These are phyloP conservation scores for Globisporangium recalcitrans DNA, from an alignment of 352 stramenopile genomes.

Conservation along the genomic window DNA sequence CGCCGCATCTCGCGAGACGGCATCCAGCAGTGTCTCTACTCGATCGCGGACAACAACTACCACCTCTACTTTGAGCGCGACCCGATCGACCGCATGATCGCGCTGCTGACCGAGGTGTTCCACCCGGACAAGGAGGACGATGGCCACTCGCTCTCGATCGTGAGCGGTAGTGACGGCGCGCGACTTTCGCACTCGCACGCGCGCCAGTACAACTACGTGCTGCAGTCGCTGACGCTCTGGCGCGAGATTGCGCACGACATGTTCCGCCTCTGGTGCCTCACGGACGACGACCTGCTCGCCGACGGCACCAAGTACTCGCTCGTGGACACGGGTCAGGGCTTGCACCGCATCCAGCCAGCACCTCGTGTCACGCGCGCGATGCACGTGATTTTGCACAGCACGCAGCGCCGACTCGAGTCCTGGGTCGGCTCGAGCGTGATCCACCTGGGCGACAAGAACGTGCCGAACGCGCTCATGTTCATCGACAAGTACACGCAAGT, in stretches of 20 bases:
- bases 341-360: constrained; percentile 92
- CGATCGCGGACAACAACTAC: constrained; percentile 96
- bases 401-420: constrained; percentile 60
- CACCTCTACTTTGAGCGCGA: constrained; percentile 97
- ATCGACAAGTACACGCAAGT: constrained; percentile 99
- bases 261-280: constrained; percentile 94
- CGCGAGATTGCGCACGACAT: constrained; percentile 95
- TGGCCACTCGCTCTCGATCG: constrained; percentile 89
- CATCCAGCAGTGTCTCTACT: constrained; percentile 95
- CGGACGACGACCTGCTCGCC: constrained; percentile 91
- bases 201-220: constrained; percentile 94
- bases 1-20: constrained; percentile 57
- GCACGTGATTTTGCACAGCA: constrained; percentile 90
- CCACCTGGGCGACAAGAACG: constrained; percentile 97
- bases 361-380: constrained; percentile 93
- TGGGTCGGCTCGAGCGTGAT: constrained; percentile 95
- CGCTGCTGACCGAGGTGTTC: constrained; percentile 86
- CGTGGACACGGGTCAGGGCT: constrained; percentile 92
- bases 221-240: constrained; percentile 96
- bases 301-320: constrained; percentile 83
- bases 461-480: constrained; percentile 97
- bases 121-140: constrained; percentile 59
- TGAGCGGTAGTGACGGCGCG: constrained; percentile 89
- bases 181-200: constrained; percentile 93
- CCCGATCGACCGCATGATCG: constrained; percentile 95